Conservation (phyloP, 768 basidiomycete genomes). For the Floccularia luteovirens region DNA sequence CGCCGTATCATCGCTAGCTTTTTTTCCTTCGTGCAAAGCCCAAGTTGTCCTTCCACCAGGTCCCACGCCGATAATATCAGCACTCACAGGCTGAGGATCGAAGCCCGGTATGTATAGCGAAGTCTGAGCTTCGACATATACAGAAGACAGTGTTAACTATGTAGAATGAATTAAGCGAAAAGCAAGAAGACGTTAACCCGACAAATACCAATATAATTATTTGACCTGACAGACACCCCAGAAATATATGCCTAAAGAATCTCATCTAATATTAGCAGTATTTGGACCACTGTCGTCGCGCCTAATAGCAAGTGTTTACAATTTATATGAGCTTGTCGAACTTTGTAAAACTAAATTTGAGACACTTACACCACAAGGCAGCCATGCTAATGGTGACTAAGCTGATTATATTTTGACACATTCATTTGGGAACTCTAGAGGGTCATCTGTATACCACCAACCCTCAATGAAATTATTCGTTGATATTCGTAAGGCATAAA, state of each 20-base stretch:
- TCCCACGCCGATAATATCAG: constrained; percentile 32
- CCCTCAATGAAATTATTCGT: too few species aligned
- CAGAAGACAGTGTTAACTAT: background rate
- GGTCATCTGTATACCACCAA: too few species aligned
- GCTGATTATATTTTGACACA: too few species aligned
- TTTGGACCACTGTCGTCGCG: too few species aligned
- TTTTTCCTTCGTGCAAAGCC: constrained; percentile 26
- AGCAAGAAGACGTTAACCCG: background rate
- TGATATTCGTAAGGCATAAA: too few species aligned
- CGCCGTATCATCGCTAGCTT: constrained; percentile 18
- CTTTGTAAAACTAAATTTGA: too few species aligned
- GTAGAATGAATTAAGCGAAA: background rate
- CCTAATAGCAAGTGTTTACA: too few species aligned
- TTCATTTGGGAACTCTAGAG: too few species aligned
- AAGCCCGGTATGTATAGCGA: constrained; percentile 40
- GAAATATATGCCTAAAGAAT: background rate
- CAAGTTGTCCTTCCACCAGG: constrained; percentile 34
- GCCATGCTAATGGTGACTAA: too few species aligned
- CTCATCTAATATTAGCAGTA: too few species aligned
- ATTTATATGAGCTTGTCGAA: too few species aligned
- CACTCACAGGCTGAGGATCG: constrained; percentile 34
- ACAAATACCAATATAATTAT: background rate
- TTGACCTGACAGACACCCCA: background rate
- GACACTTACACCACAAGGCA: too few species aligned
- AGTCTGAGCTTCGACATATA: constrained; percentile 9